Base-by-base conservation (phyloP, 352 stramenopile species). In the Globisporangium mamillatum region DNA sequence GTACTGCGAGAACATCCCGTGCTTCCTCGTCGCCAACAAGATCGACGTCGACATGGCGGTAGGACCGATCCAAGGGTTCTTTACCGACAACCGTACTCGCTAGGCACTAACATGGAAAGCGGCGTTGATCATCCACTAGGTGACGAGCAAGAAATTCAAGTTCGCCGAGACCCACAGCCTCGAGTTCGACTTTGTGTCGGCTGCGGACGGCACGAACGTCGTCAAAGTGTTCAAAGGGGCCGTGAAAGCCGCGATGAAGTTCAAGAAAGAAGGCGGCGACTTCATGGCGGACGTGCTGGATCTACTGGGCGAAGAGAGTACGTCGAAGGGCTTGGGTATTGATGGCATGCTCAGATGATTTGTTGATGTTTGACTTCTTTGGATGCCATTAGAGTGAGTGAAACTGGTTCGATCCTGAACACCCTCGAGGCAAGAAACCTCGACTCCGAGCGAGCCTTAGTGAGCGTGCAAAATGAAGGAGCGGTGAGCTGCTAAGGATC, bases 81-180 rank as follows among this genome's bases (percentile, higher is more conserved):
- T n/a, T 38, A 18, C 41, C 6, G 18, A 20, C 38, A 46, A 20
- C 36, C 36, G 36, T 41, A 41, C 9, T 41, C 36, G 36, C 12
- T 41, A 14, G 9, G 36, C 16, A 10, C 36, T 41, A 18, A 46
- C 38, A 6, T 46, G 38, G 38, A 46, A 14, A 12, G 5, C 14
- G 38, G 20, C 38, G 14, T 46, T 46, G 38, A 46, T 2, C 10
- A 36, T 55, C 1, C 8, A 5, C 57, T 6, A 97, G 90, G 93
- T 98, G n/a, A 99, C 96, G 10, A 96, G 74, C 71, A 98, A 99
- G 77, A 95, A 95, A 69, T 98, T 98, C 74, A 98, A 98, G 76
- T 99, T 99, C 70, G 90, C 94, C 44, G 83, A 91, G 75, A 95
- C 95, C 27, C 84, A 98, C 77, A 94, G 95, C 75, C 80, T 99